Base-by-base conservation (phyloP, 495 filamentous ascomycete species). In the Annulohypoxylon maeteangense region DNA sequence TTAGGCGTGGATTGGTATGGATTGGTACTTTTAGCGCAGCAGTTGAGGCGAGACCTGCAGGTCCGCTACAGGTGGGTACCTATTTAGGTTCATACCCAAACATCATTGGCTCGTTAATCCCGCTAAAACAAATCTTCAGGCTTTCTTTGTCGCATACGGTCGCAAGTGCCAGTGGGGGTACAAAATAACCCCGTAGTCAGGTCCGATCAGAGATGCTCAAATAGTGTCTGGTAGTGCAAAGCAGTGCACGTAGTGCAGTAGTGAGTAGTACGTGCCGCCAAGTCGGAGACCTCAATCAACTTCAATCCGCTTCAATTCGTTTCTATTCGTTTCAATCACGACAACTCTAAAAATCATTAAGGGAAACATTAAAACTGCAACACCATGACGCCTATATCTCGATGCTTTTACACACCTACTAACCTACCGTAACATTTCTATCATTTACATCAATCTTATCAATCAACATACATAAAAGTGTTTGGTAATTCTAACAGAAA, bases 11-110 rank as follows among this genome's bases (percentile, higher is more conserved):
- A 14, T 40, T 59, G 3, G 53, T 0, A 20, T 34, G 29, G 51
- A 10, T 63, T 51, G 34, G 31, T 61, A 20, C 32, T 31, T 23
- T 34, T 31, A 34, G 55, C 58, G 50, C 51, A 69, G 51, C 53
- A 44, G 51, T 31, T 61, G 55, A 61, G 61, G 61, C 67, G 60
- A 68, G 44, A 65, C 25, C 67, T 70, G 67, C 67, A 70, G 61
- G 67, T 60, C 51, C 67, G 42, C 54, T 48, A 45, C 47, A 51
- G 0, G 20, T 50, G 42, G 42, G 60, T 55, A 61, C 61, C 36
- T 40, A 14, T 58, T 54, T 38, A 23, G 50, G 47, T 29, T 40
- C 36, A 48, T 29, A 14, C 12, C 11, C 10, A 22, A 16, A 55
- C 7, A 47, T 70, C 53, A 70, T 70, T 65, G 67, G 67, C 22